phyloP scores from a whole-genome alignment of 139 green algal genomes.

The Tetradesmus obliquus region DNA sequence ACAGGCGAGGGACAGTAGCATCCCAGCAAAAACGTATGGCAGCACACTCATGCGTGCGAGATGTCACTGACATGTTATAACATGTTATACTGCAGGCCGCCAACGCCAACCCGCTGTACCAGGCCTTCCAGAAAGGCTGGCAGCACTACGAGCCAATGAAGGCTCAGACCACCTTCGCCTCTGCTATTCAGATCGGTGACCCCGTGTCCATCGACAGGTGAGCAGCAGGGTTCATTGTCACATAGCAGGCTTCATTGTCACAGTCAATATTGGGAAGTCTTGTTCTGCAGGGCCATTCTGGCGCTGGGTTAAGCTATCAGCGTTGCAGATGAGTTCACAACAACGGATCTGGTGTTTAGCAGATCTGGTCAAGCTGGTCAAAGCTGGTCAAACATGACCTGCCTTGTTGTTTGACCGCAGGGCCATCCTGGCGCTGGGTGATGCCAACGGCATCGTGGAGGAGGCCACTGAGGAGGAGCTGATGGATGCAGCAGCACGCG shows the following conservation, averaged over 20 bases:
- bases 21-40: too few species aligned
- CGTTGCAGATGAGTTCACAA: constrained; percentile 97
- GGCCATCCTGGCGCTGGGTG: constrained; percentile 95
- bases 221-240: neutral
- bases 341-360: constrained; percentile 97
- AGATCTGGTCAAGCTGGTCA: too few species aligned
- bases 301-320: constrained; percentile 93
- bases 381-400: too few species aligned
- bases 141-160: constrained; percentile 91
- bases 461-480: constrained; percentile 99
- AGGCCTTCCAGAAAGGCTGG: constrained; percentile 82
- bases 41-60: too few species aligned
- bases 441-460: constrained; percentile 96
- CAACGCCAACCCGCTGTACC: constrained; percentile 99
- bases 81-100: constrained; percentile 71
- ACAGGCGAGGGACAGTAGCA: neutral
- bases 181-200: constrained; percentile 99
- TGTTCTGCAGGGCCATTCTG: constrained; percentile 83
- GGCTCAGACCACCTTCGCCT: constrained; percentile 96
- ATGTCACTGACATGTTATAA: neutral
- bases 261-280: too few species aligned
- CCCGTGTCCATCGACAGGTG: constrained; percentile 95
- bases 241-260: neutral
- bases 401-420: constrained; percentile 36
- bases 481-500: constrained; percentile 97